Evolutionary conservation across 768 basidiomycete genomes (phyloP).

Genomic region (Mycena kentingensis): DNA sequence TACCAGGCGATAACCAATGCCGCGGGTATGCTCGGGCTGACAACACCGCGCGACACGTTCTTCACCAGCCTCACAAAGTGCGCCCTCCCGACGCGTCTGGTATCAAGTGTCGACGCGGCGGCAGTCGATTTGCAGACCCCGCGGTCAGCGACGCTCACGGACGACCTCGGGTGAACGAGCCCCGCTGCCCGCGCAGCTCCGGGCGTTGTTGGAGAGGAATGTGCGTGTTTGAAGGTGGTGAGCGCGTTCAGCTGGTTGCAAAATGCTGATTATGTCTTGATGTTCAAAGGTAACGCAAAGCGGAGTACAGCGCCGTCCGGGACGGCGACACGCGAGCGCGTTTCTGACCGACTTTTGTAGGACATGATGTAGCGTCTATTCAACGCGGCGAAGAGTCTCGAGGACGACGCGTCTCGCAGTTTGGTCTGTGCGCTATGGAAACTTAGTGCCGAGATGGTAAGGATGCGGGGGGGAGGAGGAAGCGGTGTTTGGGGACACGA

Average conservation of each 20-base stretch:
- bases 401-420: conserved; percentile 77
- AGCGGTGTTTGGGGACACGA: conserved; percentile 31
- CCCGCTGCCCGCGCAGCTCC: conserved; percentile 56
- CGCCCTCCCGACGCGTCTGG: conserved; percentile 85
- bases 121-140: conserved; percentile 57
- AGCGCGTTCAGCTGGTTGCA: conserved; percentile 85
- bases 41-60: conserved; percentile 91
- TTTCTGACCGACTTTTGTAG: conserved; percentile 73
- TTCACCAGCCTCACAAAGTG: conserved; percentile 85
- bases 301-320: conserved; percentile 34
- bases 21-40: conserved; percentile 83
- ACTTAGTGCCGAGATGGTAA: too few relatives aligned
- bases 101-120: conserved; percentile 74
- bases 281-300: conserved; percentile 52
- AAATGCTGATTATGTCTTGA: conserved; percentile 91
- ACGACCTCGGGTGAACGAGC: conserved; percentile 62
- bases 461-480: conserved; percentile 68
- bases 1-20: conserved; percentile 85
- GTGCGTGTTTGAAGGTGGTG: conserved; percentile 86
- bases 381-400: conserved; percentile 80
- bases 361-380: conserved; percentile 79
- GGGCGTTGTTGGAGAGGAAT: conserved; percentile 85
- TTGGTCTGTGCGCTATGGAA: conserved; percentile 81
- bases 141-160: conserved; percentile 60
- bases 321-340: conserved; percentile 53